These are phyloP conservation scores for Diplotaxis tenuifolia DNA, from an alignment of 345 rosid genomes.

Conservation along the genomic window DNA sequence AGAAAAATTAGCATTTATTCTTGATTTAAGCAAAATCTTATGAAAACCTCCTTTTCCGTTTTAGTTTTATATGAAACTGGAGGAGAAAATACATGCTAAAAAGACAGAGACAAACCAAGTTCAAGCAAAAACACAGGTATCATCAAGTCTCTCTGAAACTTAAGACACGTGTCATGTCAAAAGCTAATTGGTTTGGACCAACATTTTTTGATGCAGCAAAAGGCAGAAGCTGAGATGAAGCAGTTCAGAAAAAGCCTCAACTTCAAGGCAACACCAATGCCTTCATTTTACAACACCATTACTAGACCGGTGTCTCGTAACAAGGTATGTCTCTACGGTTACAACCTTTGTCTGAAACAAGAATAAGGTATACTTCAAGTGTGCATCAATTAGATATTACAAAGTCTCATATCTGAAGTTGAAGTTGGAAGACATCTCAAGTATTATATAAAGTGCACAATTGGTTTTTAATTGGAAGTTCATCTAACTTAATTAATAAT, in stretches of 20 bases:
- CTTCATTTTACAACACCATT: slow-evolving; percentile 63
- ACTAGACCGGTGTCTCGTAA: slow-evolving; percentile 33
- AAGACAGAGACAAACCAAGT: slow-evolving; percentile 64
- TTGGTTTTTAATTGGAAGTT: no score
- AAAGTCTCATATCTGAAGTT: no score
- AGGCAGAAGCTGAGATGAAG: slow-evolving; percentile 62
- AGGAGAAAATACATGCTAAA: slow-evolving; percentile 71
- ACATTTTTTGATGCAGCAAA: slow-evolving; percentile 48
- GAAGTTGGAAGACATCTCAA: neutral
- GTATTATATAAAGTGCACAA: neutral
- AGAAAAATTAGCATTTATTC: neutral
- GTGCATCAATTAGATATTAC: neutral
- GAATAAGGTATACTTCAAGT: neutral
- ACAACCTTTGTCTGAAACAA: neutral
- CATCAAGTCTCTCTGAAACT: slow-evolving; percentile 5
- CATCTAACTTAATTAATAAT: no score
- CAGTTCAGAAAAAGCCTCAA: slow-evolving; percentile 69
- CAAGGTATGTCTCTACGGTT: slow-evolving; percentile 48
- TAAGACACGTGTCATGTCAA: neutral
- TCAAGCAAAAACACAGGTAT: slow-evolving; percentile 73
- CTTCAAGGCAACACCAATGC: slow-evolving; percentile 87
- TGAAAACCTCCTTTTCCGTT: neutral
- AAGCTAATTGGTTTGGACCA: neutral
- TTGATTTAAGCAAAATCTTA: neutral
- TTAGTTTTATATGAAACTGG: slow-evolving; percentile 71